Evolutionary conservation across 768 basidiomycete species (phyloP).

Genomic region (Leccinum obscurum): DNA sequence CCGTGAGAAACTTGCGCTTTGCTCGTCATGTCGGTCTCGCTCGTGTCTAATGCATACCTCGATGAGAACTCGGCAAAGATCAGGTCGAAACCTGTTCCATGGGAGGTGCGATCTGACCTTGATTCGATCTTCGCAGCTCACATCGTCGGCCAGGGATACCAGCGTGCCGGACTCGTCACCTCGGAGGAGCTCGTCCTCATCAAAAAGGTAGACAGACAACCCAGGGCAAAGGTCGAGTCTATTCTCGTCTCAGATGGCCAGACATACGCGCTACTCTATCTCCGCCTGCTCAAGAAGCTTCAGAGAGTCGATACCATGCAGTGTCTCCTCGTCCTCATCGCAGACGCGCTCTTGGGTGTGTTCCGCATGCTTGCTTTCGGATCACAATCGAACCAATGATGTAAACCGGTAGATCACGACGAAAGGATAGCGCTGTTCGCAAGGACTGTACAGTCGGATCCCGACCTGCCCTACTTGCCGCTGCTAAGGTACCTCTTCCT

Average conservation of each 20-base stretch:
- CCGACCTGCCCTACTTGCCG: constrained; percentile 78
- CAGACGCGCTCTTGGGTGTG: constrained; percentile 82
- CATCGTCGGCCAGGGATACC: constrained; percentile 71
- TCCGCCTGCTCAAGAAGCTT: constrained; percentile 84
- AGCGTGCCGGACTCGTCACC: constrained; percentile 88
- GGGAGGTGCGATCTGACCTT: constrained; percentile 68
- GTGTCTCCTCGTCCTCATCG: constrained; percentile 81
- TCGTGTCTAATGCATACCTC: constrained; percentile 81
- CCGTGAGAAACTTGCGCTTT: constrained; percentile 33
- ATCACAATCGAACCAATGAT: neutral
- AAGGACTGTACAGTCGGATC: constrained; percentile 58
- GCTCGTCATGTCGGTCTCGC: constrained; percentile 63
- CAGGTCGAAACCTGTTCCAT: constrained; percentile 86
- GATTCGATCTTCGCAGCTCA: neutral
- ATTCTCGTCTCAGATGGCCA: constrained; percentile 80
- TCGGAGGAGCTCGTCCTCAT: constrained; percentile 83
- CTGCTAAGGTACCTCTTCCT: constrained; percentile 58
- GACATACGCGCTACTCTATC: constrained; percentile 84
- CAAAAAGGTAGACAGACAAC: constrained; percentile 87
- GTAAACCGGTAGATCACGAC: constrained; percentile 64
- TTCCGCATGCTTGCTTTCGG: constrained; percentile 4
- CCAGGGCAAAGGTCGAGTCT: constrained; percentile 70
- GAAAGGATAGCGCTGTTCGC: constrained; percentile 81
- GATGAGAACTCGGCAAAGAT: constrained; percentile 89
- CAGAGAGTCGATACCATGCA: constrained; percentile 87